These are phyloP conservation scores for Theobroma grandiflorum DNA, from an alignment of 441 rosid genomes.

Conservation along the genomic window DNA sequence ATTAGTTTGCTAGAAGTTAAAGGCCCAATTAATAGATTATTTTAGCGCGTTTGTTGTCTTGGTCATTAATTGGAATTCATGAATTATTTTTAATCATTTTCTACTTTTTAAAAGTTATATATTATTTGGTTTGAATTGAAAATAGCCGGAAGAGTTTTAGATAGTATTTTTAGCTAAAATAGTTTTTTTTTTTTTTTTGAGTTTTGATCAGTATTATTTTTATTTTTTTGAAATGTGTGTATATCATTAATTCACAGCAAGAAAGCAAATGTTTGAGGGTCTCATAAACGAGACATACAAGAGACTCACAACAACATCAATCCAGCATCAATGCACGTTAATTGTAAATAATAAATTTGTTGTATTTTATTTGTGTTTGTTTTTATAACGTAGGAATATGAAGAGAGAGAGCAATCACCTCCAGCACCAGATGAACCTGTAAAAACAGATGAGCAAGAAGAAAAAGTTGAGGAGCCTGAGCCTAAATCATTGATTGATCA, in stretches of 20 bases:
- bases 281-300: no score
- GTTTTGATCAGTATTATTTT: background rate
- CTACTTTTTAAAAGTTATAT: background rate
- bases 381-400: conserved; percentile 51
- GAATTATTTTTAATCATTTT: background rate
- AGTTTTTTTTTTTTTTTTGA: background rate
- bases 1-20: background rate
- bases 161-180: background rate
- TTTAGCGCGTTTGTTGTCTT: background rate
- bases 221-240: no score
- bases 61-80: background rate
- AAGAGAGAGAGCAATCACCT: conserved; percentile 36
- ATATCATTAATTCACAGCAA: no score
- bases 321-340: no score
- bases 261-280: no score
- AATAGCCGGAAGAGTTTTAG: background rate
- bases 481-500: conserved; percentile 30
- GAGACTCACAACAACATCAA: no score
- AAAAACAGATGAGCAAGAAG: conserved; percentile 43
- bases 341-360: no score
- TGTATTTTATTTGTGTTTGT: background rate
- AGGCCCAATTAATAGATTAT: background rate
- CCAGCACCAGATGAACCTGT: conserved; percentile 41
- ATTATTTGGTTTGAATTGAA: background rate
- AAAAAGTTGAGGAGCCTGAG: conserved; percentile 45